Evolutionary conservation across 768 basidiomycete genomes (phyloP).

Genomic region (Lepiota venenata): DNA sequence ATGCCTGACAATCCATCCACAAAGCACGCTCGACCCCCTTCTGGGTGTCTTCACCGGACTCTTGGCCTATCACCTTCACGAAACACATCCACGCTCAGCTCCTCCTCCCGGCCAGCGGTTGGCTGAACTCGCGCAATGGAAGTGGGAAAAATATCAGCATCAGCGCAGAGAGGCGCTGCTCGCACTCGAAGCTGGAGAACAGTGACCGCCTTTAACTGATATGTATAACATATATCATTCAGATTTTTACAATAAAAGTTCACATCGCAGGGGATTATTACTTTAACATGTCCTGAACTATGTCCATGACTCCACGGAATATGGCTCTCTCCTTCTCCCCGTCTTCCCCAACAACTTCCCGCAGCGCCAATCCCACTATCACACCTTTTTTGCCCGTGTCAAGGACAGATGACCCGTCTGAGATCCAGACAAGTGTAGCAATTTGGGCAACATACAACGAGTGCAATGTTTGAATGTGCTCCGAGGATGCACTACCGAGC

Average conservation of each 20-base stretch:
- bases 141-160: constrained; percentile 48
- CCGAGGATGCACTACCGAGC: constrained; percentile 70
- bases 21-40: constrained; percentile 69
- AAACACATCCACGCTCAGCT: constrained; percentile 74
- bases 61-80: constrained; percentile 77
- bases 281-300: constrained; percentile 35
- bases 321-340: constrained; percentile 37
- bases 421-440: constrained; percentile 77
- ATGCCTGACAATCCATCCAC: constrained; percentile 9
- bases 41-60: constrained; percentile 77
- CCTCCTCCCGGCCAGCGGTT: constrained; percentile 55
- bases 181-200: constrained; percentile 42
- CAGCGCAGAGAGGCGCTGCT: constrained; percentile 25
- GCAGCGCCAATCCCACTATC: constrained; percentile 73
- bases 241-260: neutral
- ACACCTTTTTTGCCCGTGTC: constrained; percentile 53
- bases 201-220: neutral
- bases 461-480: constrained; percentile 67
- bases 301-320: constrained; percentile 50
- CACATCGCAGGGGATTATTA: constrained; percentile 1
- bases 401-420: constrained; percentile 36
- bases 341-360: constrained; percentile 26
- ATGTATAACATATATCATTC: neutral
- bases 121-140: constrained; percentile 58
- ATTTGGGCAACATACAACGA: constrained; percentile 85